phyloP scores from a whole-genome alignment of 2,329 filamentous ascomycete genomes.

The Boeremia exigua region DNA sequence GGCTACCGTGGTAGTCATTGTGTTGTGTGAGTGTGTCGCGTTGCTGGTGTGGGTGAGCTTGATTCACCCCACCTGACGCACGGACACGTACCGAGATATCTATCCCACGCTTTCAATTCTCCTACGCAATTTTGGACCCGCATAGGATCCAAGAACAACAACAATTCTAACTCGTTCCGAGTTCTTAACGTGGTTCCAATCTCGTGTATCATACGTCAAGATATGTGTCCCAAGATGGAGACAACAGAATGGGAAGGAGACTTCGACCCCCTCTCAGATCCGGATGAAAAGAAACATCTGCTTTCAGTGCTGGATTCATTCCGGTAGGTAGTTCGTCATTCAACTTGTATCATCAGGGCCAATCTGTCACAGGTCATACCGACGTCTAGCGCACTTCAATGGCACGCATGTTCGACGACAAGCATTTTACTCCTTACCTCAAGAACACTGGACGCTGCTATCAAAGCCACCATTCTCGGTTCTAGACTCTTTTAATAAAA shows the following conservation, averaged over 20 bases:
- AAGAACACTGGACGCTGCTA: conserved; percentile 82
- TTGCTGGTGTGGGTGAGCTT: conserved; percentile 6
- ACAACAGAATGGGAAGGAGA: conserved; percentile 63
- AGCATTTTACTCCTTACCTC: conserved; percentile 89
- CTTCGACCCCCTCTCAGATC: conserved; percentile 72
- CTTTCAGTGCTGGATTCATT: conserved; percentile 88
- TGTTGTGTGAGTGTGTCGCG: conserved; percentile 4
- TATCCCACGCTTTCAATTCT: conserved; percentile 11
- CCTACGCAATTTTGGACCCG: background rate
- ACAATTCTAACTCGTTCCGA: background rate
- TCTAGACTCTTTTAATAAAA: conserved; percentile 75
- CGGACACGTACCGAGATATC: background rate
- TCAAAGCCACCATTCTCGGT: conserved; percentile 82
- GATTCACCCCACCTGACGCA: conserved; percentile 14
- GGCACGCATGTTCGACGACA: conserved; percentile 89
- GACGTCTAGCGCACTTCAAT: conserved; percentile 84
- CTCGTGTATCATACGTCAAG: background rate
- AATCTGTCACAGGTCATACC: conserved; percentile 71
- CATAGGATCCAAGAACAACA: background rate
- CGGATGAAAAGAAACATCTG: conserved; percentile 80
- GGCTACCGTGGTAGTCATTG: conserved; percentile 27
- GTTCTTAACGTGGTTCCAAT: background rate
- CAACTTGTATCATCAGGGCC: background rate
- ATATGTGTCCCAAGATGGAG: conserved; percentile 21
- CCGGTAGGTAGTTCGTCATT: conserved; percentile 63